Evolutionary conservation across 352 stramenopile genomes (phyloP).

Genomic region (Pythium dissotocum): DNA sequence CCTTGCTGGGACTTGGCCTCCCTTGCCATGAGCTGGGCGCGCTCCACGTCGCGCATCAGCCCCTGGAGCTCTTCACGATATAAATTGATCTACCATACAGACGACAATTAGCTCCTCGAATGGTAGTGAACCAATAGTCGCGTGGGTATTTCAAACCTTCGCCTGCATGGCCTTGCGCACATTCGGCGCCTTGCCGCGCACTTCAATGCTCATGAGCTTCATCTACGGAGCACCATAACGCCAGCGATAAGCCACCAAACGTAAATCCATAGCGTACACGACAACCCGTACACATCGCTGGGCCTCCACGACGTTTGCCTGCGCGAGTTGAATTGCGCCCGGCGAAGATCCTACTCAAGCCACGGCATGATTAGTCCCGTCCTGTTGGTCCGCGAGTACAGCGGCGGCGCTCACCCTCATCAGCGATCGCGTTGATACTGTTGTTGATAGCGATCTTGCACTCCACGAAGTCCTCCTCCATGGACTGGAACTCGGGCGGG

Average conservation of each 20-base stretch:
- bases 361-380: background rate
- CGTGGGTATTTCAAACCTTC: slow-evolving; percentile 39
- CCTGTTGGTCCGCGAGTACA: background rate
- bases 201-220: slow-evolving; percentile 80
- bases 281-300: slow-evolving; percentile 58
- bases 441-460: slow-evolving; percentile 86
- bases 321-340: slow-evolving; percentile 51
- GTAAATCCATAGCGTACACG: background rate
- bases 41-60: slow-evolving; percentile 65
- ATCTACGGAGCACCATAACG: slow-evolving; percentile 39
- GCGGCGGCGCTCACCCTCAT: slow-evolving; percentile 33
- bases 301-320: slow-evolving; percentile 66
- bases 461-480: slow-evolving; percentile 82
- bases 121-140: background rate
- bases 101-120: background rate
- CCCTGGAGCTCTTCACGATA: slow-evolving; percentile 62
- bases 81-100: slow-evolving; percentile 19
- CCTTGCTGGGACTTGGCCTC: slow-evolving; percentile 39
- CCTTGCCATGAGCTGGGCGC: slow-evolving; percentile 65
- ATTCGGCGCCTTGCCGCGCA: slow-evolving; percentile 57
- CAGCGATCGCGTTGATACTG: slow-evolving; percentile 64
- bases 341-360: slow-evolving; percentile 28
- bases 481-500: slow-evolving; percentile 58
- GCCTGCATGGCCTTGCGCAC: slow-evolving; percentile 73
- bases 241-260: background rate